A percentile compares a stretch with the other conserved stretches of the same genome.
Evolutionary conservation across 2,329 filamentous ascomycete genomes (phyloP).

Genomic region (Biscogniauxia marginata): DNA sequence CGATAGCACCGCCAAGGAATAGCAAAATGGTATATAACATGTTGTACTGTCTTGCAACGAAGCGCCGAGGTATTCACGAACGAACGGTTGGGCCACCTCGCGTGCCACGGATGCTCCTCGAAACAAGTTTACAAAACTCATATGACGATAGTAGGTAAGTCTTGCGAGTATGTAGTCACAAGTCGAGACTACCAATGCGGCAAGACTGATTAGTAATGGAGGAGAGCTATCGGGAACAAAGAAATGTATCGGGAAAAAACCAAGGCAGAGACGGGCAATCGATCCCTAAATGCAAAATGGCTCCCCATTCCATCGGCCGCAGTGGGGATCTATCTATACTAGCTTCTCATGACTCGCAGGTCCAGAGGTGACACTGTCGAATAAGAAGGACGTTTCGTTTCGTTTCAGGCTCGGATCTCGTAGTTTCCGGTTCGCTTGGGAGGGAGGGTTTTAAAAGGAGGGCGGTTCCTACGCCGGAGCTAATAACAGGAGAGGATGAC

Average conservation of each 20-base stretch:
- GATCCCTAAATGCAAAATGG: not conserved
- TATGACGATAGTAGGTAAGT: not conserved
- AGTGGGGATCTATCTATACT: not conserved
- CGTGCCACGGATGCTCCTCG: not conserved
- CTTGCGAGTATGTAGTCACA: not conserved
- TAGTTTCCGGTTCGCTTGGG: not conserved
- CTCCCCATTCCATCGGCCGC: not conserved
- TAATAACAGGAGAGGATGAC: not conserved
- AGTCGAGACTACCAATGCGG: not conserved
- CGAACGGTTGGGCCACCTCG: not conserved
- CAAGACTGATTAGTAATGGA: not conserved
- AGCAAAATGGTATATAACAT: constrained; percentile 40
- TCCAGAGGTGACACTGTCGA: not conserved
- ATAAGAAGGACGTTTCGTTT: not conserved
- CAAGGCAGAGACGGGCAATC: not conserved
- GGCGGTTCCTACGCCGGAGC: not conserved
- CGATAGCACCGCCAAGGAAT: constrained; percentile 34
- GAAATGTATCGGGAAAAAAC: not conserved
- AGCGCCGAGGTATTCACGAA: not conserved
- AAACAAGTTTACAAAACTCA: not conserved
- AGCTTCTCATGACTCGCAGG: not conserved
- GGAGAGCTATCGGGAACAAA: not conserved
- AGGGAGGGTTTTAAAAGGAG: too few relatives aligned
- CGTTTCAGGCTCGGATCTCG: not conserved
- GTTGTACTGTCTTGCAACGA: not conserved